These are phyloP conservation scores for Hsuehochloa calcarea DNA, from an alignment of 176 grass and related monocot genomes.

Conservation along the genomic window DNA sequence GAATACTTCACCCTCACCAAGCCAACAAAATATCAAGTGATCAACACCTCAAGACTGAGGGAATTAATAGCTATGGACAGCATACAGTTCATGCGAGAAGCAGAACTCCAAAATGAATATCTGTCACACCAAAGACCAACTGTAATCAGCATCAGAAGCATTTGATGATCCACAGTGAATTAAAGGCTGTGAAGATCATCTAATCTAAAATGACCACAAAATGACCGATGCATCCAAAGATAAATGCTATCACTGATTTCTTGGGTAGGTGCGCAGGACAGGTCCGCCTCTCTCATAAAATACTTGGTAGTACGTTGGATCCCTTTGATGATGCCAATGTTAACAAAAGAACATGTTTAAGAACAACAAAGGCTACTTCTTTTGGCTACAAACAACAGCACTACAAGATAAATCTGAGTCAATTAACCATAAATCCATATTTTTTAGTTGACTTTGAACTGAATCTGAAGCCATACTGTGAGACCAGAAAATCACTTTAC, in stretches of 20 bases:
- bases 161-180: not conserved
- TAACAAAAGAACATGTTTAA: conserved; percentile 7
- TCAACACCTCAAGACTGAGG: not conserved
- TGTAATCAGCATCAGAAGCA: not conserved
- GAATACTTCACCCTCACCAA: conserved; percentile 16
- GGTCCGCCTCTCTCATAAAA: not conserved
- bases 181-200: not conserved
- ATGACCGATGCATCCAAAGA: not conserved
- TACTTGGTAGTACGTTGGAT: conserved; percentile 4
- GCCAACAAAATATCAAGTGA: not conserved
- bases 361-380: conserved; percentile 21
- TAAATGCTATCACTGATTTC: conserved; percentile 11
- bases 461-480: conserved; percentile 35
- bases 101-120: conserved; percentile 10
- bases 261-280: not conserved
- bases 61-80: not conserved
- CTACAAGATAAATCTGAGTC: conserved; percentile 83
- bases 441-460: conserved; percentile 61
- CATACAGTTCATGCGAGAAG: not conserved
- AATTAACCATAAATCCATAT: conserved; percentile 64
- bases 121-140: not conserved
- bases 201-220: conserved; percentile 8
- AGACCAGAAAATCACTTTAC: conserved; percentile 62
- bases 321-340: conserved; percentile 3
- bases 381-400: conserved; percentile 69